Evolutionary conservation across 495 filamentous ascomycete species (phyloP).

Genomic region (Penicillium lagena): DNA sequence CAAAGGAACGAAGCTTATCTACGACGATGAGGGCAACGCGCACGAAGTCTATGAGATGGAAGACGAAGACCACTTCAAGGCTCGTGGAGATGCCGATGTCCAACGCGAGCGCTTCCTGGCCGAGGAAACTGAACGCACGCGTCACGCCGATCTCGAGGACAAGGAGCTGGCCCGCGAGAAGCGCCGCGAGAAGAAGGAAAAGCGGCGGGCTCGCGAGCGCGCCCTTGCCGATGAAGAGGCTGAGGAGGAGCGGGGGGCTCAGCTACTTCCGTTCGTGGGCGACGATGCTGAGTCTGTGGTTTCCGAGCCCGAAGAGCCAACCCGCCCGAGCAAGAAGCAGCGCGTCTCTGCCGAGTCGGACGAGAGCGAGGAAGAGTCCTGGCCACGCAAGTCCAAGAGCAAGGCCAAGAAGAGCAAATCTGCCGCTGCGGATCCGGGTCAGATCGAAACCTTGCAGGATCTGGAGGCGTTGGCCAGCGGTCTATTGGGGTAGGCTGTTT

Average conservation of each 20-base stretch:
- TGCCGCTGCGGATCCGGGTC: conserved; percentile 35
- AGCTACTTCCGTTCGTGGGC: conserved; percentile 27
- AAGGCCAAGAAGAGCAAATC: conserved; percentile 32
- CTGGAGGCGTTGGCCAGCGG: conserved; percentile 83
- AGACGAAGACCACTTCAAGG: conserved; percentile 70
- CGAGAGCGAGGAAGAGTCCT: conserved; percentile 35
- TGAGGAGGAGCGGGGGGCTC: conserved; percentile 33
- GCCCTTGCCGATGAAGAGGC: conserved; percentile 40
- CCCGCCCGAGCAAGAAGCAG: conserved; percentile 38
- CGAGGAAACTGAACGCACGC: conserved; percentile 63
- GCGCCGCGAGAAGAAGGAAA: conserved; percentile 79
- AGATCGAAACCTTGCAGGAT: conserved; percentile 83
- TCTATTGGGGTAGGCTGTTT: conserved; percentile 51
- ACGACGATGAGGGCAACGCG: conserved; percentile 83
- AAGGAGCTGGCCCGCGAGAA: conserved; percentile 74
- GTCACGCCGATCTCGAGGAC: conserved; percentile 71
- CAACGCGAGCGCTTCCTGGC: conserved; percentile 74
- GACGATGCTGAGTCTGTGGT: conserved; percentile 15
- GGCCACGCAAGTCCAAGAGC: conserved; percentile 36
- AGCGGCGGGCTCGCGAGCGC: conserved; percentile 70
- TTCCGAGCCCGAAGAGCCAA: conserved; percentile 15
- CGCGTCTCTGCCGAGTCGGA: conserved; percentile 30
- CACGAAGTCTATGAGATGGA: conserved; percentile 85
- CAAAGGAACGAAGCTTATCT: conserved; percentile 76
- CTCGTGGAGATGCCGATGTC: conserved; percentile 62